Evolutionary conservation across 805 yeast genomes (phyloP), one percentile per base, ranked within the genome.

Genomic region (Kurtzmaniella cleridarum): DNA sequence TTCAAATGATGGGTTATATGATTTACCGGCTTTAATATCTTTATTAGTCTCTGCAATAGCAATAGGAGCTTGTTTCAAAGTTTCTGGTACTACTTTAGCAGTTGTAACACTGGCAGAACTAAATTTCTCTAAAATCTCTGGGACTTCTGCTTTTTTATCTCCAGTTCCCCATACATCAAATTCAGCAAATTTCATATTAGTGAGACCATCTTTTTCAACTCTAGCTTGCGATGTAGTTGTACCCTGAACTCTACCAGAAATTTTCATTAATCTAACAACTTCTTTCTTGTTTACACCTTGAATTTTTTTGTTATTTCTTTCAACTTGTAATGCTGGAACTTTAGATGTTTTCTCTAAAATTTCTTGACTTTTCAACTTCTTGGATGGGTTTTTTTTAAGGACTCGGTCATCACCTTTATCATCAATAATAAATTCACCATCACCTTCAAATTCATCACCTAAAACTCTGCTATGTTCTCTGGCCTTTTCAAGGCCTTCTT

Each of bases 1-100:
- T 40, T 81, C 84, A 46, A 81, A 68, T 10, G 91, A 74, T 18
- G 98, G 98, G 56, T 93, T 93, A 56, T 88, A 93, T 2, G 98
- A 90, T 58, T 84, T 85, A 40, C 98, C 98, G 2, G 82, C 93
- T 50, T 82, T 81, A 10, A 95, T 89, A 3, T 79, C 30, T 30
- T 53, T 51, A 8, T 54, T 50, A 11, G 47, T 41, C 2, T 71
- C 71, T 41, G 68, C 72, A 13, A 86, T 75, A 31, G 51, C 50
- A n/a, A 79, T 56, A 1, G 95, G 81, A 2, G 64, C 65, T 26
- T 64, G 59, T 34, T 59, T 67, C 47, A 80, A 50, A 2, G 90
- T 81, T 18, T 57, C 58, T 11, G 93, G 91, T 3, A 60, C 66
- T 8, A 29, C 58, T 3, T 74, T 71, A 4, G 87, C 76, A 27